These are phyloP conservation scores for Pochonia chlamydosporia DNA, from an alignment of 2,329 filamentous ascomycete genomes.

Conservation along the genomic window DNA sequence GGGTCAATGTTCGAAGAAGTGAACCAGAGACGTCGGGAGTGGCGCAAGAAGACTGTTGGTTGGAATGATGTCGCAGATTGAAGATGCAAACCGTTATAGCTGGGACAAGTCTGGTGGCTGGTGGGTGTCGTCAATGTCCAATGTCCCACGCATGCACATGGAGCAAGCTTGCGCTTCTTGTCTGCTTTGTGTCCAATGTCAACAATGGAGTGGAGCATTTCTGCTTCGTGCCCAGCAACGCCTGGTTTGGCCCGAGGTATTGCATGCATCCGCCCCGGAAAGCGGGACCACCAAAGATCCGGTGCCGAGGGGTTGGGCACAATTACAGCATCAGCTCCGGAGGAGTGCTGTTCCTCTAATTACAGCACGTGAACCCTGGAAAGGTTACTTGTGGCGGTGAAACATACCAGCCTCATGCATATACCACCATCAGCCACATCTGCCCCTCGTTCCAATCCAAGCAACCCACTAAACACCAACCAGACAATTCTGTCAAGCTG, in stretches of 20 bases:
- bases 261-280: no score
- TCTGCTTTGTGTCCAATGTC: constrained; percentile 7
- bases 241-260: constrained; percentile 8
- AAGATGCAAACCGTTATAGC: neutral
- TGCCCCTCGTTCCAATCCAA: neutral
- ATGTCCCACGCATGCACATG: no score
- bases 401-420: neutral
- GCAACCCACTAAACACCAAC: neutral
- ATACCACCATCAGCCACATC: neutral
- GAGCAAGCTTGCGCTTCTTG: no score
- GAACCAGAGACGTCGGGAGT: neutral
- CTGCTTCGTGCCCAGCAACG: constrained; percentile 10
- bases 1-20: neutral
- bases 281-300: constrained; percentile 11
- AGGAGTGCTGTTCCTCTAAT: neutral
- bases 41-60: neutral
- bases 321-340: no score
- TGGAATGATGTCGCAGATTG: constrained; percentile 4
- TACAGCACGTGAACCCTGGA: neutral
- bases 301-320: constrained; percentile 9
- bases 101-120: constrained; percentile 4
- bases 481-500: constrained; percentile 1
- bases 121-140: constrained; percentile 3
- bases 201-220: constrained; percentile 11
- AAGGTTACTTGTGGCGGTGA: neutral